Evolutionary conservation across 2,329 filamentous ascomycete genomes (phyloP).

Genomic region (Colletotrichum aenigma): DNA sequence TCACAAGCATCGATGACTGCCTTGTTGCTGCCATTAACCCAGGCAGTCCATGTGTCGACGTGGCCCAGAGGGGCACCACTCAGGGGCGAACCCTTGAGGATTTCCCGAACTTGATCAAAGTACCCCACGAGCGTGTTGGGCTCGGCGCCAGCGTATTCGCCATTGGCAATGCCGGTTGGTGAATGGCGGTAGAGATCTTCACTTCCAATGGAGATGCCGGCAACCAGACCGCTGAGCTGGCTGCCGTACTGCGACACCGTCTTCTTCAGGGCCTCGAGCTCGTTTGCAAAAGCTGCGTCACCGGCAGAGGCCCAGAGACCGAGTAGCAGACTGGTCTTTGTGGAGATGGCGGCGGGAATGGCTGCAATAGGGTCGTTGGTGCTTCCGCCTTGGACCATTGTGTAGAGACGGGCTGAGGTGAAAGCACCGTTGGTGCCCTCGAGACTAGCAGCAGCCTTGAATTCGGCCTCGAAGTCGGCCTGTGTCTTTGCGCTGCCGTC

Average conservation of each 20-base stretch:
- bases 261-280: slow-evolving; percentile 72
- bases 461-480: slow-evolving; percentile 72
- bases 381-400: slow-evolving; percentile 73
- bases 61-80: slow-evolving; percentile 71
- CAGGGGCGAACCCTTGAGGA: slow-evolving; percentile 67
- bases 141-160: slow-evolving; percentile 65
- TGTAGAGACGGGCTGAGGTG: slow-evolving; percentile 76
- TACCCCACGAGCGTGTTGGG: slow-evolving; percentile 70
- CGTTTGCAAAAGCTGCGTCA: slow-evolving; percentile 67
- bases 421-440: slow-evolving; percentile 66
- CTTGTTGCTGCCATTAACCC: slow-evolving; percentile 74
- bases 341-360: slow-evolving; percentile 82
- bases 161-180: slow-evolving; percentile 67
- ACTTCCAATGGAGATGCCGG: slow-evolving; percentile 83
- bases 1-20: slow-evolving; percentile 73
- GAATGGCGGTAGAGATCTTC: slow-evolving; percentile 88
- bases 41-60: slow-evolving; percentile 88
- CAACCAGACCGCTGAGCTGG: slow-evolving; percentile 68
- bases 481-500: slow-evolving; percentile 65
- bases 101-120: slow-evolving; percentile 69
- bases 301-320: slow-evolving; percentile 83
- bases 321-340: slow-evolving; percentile 78
- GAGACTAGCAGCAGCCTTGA: slow-evolving; percentile 68
- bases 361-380: slow-evolving; percentile 69
- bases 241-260: slow-evolving; percentile 73